phyloP scores from a whole-genome alignment of 2,329 filamentous ascomycete genomes.

The Calonectria ilicicola region DNA sequence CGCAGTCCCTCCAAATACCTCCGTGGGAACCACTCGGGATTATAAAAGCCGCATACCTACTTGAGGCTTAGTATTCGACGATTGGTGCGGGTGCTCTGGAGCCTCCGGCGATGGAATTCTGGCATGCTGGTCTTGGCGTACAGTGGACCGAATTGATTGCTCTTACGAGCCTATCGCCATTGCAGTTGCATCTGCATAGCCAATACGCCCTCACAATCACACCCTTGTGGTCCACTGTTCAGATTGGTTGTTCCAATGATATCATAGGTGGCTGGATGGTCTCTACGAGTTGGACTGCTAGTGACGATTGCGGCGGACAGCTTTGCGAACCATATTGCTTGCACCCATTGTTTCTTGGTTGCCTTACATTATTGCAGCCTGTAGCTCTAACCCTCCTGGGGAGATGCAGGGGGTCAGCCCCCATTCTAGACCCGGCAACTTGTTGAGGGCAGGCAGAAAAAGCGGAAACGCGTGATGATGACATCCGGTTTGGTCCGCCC shows the following conservation, averaged over 20 bases:
- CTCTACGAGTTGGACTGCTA: neutral
- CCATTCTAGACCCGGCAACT: neutral
- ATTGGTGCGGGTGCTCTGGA: neutral
- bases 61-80: too few relatives aligned
- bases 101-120: neutral
- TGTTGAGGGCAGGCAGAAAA: neutral
- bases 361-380: neutral
- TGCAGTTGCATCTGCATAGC: neutral
- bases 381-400: neutral
- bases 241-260: neutral
- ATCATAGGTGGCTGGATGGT: neutral
- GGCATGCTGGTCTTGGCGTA: neutral
- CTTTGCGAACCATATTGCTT: neutral
- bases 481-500: neutral
- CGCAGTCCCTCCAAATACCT: accelerated
- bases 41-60: neutral
- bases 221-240: neutral
- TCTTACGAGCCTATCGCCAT: neutral
- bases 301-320: neutral
- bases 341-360: neutral
- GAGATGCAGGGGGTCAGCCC: neutral
- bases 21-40: neutral
- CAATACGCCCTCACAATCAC: neutral
- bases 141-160: neutral
- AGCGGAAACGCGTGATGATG: neutral